Evolutionary conservation across 176 grass and related monocot species (phyloP), one percentile per base, ranked within the genome.

Genomic region (Poa annua): DNA sequence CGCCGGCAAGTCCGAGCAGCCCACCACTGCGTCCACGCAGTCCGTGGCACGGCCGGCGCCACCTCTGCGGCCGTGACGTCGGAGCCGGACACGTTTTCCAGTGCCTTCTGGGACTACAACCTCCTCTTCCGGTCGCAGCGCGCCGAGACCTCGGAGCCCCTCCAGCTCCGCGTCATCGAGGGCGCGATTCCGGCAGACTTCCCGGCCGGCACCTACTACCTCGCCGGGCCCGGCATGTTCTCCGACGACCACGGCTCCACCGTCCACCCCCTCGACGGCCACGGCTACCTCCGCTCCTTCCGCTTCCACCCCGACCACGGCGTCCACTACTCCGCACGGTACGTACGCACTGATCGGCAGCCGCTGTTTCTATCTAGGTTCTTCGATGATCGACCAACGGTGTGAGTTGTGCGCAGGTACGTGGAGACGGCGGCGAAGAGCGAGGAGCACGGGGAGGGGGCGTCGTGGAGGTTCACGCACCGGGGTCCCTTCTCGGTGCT

Each of bases 61-160:
- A 7, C 44, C 44, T 0, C 25, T 1, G 63, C 26, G 5, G 20
- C 83, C 3, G 7, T 21, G 59, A 14, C 71, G 64, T 66, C 64
- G 26, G 47, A 74, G 44, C 45, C 81, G 20, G 95, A 99, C 85
- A 84, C 93, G 12, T 57, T 32, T 26, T 83, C 93, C 71, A 26
- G 60, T 22, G 91, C 96, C 7, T 94, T 99, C 78, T 91, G 96
- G 87, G 96, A 99, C 89, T 99, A 99, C 96, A 95, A 99, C 85
- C 87, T 91, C 83, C 91, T 99, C 19, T 99, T 99, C 87, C 80
- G 88, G 70, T 99, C 93, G 56, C 96, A 99, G 85, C 89, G 96
- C 47, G 74, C 78, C 39, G 93, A 99, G 87, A 88, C 45, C 39
- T 77, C 20, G 8, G 66, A 73, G 11, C 87, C 93, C 66, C 35